Conservation (phyloP, 768 basidiomycete species). For the Trametes coccinea region DNA sequence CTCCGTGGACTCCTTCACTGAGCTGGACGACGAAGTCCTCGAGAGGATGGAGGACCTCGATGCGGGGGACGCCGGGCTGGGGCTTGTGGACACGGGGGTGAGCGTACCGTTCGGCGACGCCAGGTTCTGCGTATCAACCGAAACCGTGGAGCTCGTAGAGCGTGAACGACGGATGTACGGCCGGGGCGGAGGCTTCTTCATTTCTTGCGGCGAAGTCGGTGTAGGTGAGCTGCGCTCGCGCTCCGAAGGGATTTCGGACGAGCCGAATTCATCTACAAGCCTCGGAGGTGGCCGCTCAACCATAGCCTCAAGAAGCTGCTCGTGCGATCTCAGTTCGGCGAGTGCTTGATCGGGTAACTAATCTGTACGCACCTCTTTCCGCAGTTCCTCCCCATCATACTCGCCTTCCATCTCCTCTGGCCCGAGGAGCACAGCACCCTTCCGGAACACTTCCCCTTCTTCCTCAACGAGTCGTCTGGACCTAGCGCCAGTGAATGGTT, state of each 20-base stretch:
- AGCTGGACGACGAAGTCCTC: conserved; percentile 19
- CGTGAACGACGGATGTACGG: conserved; percentile 62
- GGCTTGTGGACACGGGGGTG: neutral
- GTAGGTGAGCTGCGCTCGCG: conserved; percentile 8
- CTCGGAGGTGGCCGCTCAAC: conserved; percentile 84
- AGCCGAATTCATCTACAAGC: conserved; percentile 54
- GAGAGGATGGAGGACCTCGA: conserved; percentile 13
- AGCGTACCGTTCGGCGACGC: conserved; percentile 11
- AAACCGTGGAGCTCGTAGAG: conserved; percentile 40
- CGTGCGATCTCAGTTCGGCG: neutral
- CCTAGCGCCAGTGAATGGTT: conserved; percentile 36
- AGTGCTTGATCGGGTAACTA: neutral
- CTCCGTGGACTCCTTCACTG: conserved; percentile 16
- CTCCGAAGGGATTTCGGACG: conserved; percentile 22
- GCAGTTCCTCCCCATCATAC: conserved; percentile 85
- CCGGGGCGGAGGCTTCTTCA: conserved; percentile 48
- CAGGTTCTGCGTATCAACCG: conserved; percentile 8
- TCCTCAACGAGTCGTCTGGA: conserved; percentile 86
- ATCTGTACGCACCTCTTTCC: conserved; percentile 61
- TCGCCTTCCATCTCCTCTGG: conserved; percentile 89
- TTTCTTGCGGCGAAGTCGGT: conserved; percentile 26
- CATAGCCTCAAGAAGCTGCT: conserved; percentile 79
- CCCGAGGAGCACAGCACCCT: conserved; percentile 77
- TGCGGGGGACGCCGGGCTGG: conserved; percentile 14
- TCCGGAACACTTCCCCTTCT: conserved; percentile 95